Evolutionary conservation across 352 stramenopile species (phyloP), one percentile per base, ranked within the genome.

Genomic region (Phytophthora boehmeriae): DNA sequence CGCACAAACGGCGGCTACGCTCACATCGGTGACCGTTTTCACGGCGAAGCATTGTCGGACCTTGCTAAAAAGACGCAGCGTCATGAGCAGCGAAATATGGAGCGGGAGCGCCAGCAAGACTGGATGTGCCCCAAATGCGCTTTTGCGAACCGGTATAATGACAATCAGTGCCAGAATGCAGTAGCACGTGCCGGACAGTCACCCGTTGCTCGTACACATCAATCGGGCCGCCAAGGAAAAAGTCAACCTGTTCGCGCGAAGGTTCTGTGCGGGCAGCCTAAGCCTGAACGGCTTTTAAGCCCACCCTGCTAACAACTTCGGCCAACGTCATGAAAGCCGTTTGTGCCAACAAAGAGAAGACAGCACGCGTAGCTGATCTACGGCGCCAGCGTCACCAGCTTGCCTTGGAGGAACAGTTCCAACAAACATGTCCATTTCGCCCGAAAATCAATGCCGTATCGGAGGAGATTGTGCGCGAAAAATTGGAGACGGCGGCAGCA

Each of bases 121-220:
- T 94, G 85, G 85, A 92, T 88, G 71, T 94, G 85, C 22, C 79
- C 83, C 16, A 90, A 90, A 56, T 94, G 85, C 51, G 79, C 83
- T 1, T 83, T 73, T 47, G 55, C 81, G 32, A 94, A 94, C 66
- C 69, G 81, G 22, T 53, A 78, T 58, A 72, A 46, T 28, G 76
- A 92, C 53, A 66, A 68, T 22, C 64, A 72, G 22, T 94, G 85
- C 55, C 82, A 84, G 49, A 91, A 90, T 45, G 49, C 83, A 1
- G 59, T 89, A 25, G 63, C 66, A 28, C 28, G 64, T 22, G 28
- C 47, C 16, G 43, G 19, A 9, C 45, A 68, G 50, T 56, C 66
- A 11, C 13, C n/a, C n/a, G n/a, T n/a, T n/a, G n/a, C n/a, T n/a
- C n/a, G n/a, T n/a, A n/a, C n/a, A n/a, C n/a, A 47, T 17, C 59